Evolutionary conservation across 345 rosid genomes (phyloP), one percentile per base, ranked within the genome.

Genomic region (Capsella bursapastoris): DNA sequence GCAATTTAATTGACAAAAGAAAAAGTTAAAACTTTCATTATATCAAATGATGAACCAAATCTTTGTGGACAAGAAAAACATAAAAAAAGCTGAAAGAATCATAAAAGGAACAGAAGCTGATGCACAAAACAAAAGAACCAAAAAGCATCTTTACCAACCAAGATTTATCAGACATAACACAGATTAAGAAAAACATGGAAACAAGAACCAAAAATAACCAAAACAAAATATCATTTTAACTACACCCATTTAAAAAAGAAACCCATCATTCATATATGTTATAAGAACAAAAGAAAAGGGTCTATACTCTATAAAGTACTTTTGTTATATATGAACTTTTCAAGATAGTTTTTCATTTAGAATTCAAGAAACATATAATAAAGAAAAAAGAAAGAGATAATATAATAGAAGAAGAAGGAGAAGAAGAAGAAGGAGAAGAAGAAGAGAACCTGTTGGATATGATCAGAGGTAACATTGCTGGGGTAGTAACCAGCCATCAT

Each of bases 401-500:
- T 38, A 78, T 45, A 52, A 67, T 55, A 55, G 44, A 4, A 60
- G 63, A 2, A 59, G 59, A 56, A 8, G 62, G 9, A 34, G 62
- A 8, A 32, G 57, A 12, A 22, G 51, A 10, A 55, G 63, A 8
- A 48, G 55, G 52, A 40, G 68, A 32, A 56, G 66, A 66, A 48
- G 57, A 64, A 53, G 72, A 76, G 68, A 71, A 95, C 99, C 98
- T 92, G 99, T 72, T 96, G 99, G 81, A 96, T 96, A 78, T 92
- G 99, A 92, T 96, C 99, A 86, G 97, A 90, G 52, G 99, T 96
- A 88, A 96, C 99, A 94, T 92, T 95, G 92, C 85, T 92, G 75
- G 99, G 91, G 81, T 92, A 92, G 86, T 90, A 96, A 72, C 98
- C 88, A 78, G 98, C 96, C 98, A 96, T 96, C 97, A 89, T 88